Percentiles rank a stretch among this genome's conserved stretches.
These are phyloP conservation scores for Wickerhamiella alocasiicola DNA, from an alignment of 805 yeast species.

Conservation along the genomic window DNA sequence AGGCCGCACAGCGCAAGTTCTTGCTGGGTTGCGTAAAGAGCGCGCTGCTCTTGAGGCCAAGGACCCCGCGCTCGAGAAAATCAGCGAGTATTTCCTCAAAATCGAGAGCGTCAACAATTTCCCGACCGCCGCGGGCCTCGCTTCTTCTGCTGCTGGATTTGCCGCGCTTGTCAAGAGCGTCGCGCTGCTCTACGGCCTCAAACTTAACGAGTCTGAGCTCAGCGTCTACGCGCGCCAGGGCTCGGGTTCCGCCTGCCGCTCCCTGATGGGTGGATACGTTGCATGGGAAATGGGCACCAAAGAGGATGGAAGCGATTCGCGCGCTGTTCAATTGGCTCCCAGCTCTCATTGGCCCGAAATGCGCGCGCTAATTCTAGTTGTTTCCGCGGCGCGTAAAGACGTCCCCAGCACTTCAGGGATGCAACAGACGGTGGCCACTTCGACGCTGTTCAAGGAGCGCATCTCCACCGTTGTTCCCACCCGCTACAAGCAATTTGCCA, in stretches of 20 bases:
- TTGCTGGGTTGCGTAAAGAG: slow-evolving; percentile 57
- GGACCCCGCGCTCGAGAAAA: slow-evolving; percentile 43
- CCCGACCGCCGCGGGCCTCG: slow-evolving; percentile 98
- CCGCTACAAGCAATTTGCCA: slow-evolving; percentile 72
- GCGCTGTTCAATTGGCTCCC: slow-evolving; percentile 86
- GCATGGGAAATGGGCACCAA: slow-evolving; percentile 95
- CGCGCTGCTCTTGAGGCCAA: slow-evolving; percentile 48
- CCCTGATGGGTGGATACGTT: slow-evolving; percentile 92
- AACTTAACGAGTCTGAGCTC: slow-evolving; percentile 73
- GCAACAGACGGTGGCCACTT: slow-evolving; percentile 88
- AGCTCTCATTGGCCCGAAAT: slow-evolving; percentile 79
- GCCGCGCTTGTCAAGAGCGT: slow-evolving; percentile 91
- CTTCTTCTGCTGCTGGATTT: slow-evolving; percentile 96
- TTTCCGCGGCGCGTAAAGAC: slow-evolving; percentile 85
- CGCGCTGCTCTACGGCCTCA: slow-evolving; percentile 70
- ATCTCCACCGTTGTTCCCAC: slow-evolving; percentile 72
- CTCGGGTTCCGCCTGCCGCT: slow-evolving; percentile 96
- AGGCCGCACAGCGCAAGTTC: slow-evolving; percentile 45
- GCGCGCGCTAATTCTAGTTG: slow-evolving; percentile 86
- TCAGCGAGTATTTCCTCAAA: slow-evolving; percentile 43
- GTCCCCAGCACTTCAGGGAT: slow-evolving; percentile 91
- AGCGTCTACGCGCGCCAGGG: slow-evolving; percentile 96
- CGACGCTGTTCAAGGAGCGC: slow-evolving; percentile 74
- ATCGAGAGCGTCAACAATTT: slow-evolving; percentile 91
- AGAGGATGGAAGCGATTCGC: slow-evolving; percentile 78